A percentile compares a stretch with the other conserved stretches of the same genome.
phyloP scores from a whole-genome alignment of 768 basidiomycete genomes.

The Pluteus cervinus region DNA sequence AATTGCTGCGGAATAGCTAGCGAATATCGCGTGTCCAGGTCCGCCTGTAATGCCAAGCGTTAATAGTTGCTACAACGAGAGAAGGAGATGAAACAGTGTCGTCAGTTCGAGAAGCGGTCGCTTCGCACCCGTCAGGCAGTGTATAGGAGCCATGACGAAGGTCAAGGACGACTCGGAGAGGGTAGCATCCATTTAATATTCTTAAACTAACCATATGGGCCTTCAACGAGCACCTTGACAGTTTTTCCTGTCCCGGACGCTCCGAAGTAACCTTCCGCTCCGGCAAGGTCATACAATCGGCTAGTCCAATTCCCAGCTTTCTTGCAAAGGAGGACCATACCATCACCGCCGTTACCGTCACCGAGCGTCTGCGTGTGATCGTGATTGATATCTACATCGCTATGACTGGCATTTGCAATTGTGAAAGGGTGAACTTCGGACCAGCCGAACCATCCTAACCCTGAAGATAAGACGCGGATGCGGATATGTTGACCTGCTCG shows the following conservation, averaged over 20 bases:
- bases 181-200: no score
- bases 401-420: constrained; percentile 43
- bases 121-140: no score
- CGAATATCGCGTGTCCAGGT: constrained; percentile 34
- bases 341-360: constrained; percentile 34
- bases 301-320: constrained; percentile 43
- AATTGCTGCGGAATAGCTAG: constrained; percentile 45
- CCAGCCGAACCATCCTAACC: constrained; percentile 32
- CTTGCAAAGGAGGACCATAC: constrained; percentile 46
- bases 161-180: no score
- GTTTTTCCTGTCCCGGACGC: constrained; percentile 15
- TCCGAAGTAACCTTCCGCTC: constrained; percentile 7
- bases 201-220: constrained; percentile 26
- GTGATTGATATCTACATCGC: no score
- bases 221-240: constrained; percentile 35
- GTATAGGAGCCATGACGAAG: no score
- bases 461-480: constrained; percentile 37
- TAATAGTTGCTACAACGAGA: no score
- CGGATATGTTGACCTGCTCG: constrained; percentile 59
- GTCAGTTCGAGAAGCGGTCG: no score
- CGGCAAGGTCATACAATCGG: constrained; percentile 30
- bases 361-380: no score
- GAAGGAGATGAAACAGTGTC: no score
- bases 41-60: constrained; percentile 25
- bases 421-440: constrained; percentile 56